Evolutionary conservation across 2,329 filamentous ascomycete genomes (phyloP), one percentile per base, ranked within the genome.

Genomic region (Mycocentrospora acerina): DNA sequence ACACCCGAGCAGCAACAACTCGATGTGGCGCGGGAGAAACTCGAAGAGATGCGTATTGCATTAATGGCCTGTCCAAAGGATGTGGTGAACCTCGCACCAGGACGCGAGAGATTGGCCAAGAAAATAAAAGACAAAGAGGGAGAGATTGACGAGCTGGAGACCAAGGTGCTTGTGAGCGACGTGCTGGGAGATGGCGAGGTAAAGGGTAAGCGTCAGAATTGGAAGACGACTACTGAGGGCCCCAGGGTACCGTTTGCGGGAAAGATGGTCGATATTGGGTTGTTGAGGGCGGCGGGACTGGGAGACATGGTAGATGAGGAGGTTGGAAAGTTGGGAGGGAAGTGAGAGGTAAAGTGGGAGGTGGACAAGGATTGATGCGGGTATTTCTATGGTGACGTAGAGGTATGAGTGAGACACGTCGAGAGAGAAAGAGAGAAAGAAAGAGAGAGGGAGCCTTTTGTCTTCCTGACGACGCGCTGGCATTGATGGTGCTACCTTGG

Each of bases 231-330:
- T 34, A 44, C 40, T 9, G 44, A 51, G 9, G 62, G 56, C 1
- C 43, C 46, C 1, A 51, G 50, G 38, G 51, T 62, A 14, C 32
- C 35, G 4, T 59, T 68, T 44, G 62, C 58, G 4, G 64, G 62
- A 1, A 50, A 48, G 0, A 52, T 57, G 53, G 55, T 62, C 17
- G 60, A 64, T 28, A 57, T 51, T 16, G 56, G 60, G 30, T 32
- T 65, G 28, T 44, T 64, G 12, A 58, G 51, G 45, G 53, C 46
- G 4, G 60, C 58, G 4, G 64, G 62, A 3, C 29, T 65, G 33
- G 28, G 51, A 4, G 54, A 50, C 14, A 52, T 43, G 25, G 54
- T 47, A 8, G 38, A 51, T 16, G 48, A 47, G 27, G 53, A 55
- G 41, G 16, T 53, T 30, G 37, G 37, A 18, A 51, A 47, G 32